Evolutionary conservation across 2,329 filamentous ascomycete genomes (phyloP).

Genomic region (Apiospora sp.): DNA sequence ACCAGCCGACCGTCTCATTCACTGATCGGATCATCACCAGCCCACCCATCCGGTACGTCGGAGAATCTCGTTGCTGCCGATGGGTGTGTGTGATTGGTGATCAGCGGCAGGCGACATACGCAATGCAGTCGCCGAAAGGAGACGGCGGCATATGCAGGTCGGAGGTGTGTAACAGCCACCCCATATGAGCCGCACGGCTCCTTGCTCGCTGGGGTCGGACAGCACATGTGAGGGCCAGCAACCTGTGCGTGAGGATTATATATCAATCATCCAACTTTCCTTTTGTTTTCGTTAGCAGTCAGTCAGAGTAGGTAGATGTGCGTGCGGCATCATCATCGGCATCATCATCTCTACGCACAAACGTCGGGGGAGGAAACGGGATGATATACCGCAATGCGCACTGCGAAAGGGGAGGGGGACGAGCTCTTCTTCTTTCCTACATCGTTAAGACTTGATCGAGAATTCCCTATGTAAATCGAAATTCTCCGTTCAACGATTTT

Average conservation of each 20-base stretch:
- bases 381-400: too few species aligned
- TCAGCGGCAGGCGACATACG: neutral
- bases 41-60: neutral
- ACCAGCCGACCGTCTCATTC: neutral
- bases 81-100: neutral
- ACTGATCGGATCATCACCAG: neutral
- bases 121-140: neutral
- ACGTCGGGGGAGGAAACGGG: too few species aligned
- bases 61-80: neutral
- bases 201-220: neutral
- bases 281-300: neutral
- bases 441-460: too few species aligned
- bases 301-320: neutral
- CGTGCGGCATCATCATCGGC: neutral
- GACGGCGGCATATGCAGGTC: constrained; percentile 12
- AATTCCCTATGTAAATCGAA: too few species aligned
- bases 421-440: too few species aligned
- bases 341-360: too few species aligned
- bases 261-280: neutral
- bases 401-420: too few species aligned
- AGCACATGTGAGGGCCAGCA: neutral
- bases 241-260: neutral
- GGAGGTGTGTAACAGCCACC: constrained; percentile 1
- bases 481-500: neutral
- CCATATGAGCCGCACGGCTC: constrained; percentile 14